Evolutionary conservation across 2,329 filamentous ascomycete genomes (phyloP).

Genomic region (Colletotrichum tamarilloi): DNA sequence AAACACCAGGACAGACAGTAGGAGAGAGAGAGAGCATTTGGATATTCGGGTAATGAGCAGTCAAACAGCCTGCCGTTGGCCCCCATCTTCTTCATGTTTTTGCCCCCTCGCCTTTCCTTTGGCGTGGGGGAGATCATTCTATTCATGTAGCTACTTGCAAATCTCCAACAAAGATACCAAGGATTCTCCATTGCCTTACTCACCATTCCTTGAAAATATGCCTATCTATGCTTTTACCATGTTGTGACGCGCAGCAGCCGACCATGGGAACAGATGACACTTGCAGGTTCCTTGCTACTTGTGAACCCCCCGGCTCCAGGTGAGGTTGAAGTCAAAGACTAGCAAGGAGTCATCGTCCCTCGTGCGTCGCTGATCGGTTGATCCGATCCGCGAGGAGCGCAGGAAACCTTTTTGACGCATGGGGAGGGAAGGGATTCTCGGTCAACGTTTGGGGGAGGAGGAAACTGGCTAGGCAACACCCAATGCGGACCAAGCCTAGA

Average conservation of each 20-base stretch:
- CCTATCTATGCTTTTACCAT: not conserved
- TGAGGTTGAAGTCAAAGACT: not conserved
- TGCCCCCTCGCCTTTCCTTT: not conserved
- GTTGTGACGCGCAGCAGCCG: not conserved
- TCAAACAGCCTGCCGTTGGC: not conserved
- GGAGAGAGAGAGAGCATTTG: not conserved
- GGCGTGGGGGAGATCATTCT: not conserved
- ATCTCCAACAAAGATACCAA: slow-evolving; percentile 12
- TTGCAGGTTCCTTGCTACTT: not conserved
- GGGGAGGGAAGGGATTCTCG: not conserved
- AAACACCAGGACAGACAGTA: not conserved
- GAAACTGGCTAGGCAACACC: not conserved
- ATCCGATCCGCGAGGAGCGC: slow-evolving; percentile 4
- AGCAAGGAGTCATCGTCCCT: not conserved
- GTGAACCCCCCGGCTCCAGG: not conserved
- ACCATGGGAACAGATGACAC: not conserved
- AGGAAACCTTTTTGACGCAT: not conserved
- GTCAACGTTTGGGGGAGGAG: not conserved
- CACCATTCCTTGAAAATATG: not conserved
- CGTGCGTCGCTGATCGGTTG: slow-evolving; percentile 3
- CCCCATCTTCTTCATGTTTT: not conserved
- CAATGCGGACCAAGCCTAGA: not conserved
- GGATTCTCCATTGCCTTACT: not conserved
- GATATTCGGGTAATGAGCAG: not conserved
- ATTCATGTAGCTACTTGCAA: slow-evolving; percentile 24